Evolutionary conservation across 2,329 filamentous ascomycete genomes (phyloP), one percentile per base, ranked within the genome.

Genomic region (Fusarium equiseti): DNA sequence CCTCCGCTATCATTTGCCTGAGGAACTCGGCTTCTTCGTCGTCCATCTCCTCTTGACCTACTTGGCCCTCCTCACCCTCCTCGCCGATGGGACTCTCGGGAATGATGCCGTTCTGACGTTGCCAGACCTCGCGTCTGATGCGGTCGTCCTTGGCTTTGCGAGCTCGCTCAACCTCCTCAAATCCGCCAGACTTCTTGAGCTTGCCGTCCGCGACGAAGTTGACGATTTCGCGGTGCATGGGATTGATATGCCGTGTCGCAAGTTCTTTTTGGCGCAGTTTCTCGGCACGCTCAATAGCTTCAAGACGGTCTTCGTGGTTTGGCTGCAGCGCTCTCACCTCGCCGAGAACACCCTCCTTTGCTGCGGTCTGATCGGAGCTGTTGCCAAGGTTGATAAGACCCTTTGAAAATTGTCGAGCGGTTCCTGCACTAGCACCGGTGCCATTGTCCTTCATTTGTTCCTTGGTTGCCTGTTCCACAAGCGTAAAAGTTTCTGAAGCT

Each of bases 391-490:
- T 86, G 50, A 78, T 78, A 5, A 90, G 80, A 2, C 87, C 87
- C 71, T 84, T 85, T 55, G 87, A 87, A 70, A 90, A 86, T 52
- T 86, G 85, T 10, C 87, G 80, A 20, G 88, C 88, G 8, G 85
- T 85, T 48, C 82, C 84, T 13, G 83, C 82, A 51, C 85, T 84
- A 42, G 80, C 79, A 7, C 82, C 81, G 8, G 87, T 87, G 52
- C 88, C 87, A 50, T 83, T 87, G 65, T 92, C 91, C 78, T 97
- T 93, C 81, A 97, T 92, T 79, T 99, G 96, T 81, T 98, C 94
- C 82, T 97, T 97, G n/a, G 95, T 98, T 11, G 96, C 96, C 81
- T 98, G 92, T 81, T 99, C 96, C 18, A 99, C 96, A 1, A 99
- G 88, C 26, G 93, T 92, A 77, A 99, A 97, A 0, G 96, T 98